Evolutionary conservation across 2,329 filamentous ascomycete species (phyloP), one percentile per base, ranked within the genome.

Genomic region (Erysiphe neolycopersici): DNA sequence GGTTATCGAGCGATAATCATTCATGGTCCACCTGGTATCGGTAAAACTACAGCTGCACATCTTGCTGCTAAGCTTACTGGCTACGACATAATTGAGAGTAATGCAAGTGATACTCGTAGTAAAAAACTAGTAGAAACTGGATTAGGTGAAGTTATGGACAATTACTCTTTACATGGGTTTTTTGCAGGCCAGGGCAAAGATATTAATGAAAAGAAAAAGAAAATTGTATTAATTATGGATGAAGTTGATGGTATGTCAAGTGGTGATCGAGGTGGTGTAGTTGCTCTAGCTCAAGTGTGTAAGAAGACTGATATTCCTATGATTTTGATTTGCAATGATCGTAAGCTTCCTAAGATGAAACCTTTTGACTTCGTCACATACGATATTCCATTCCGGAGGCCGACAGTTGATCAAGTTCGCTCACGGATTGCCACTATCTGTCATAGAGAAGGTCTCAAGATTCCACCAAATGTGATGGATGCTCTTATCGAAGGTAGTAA

Each of bases 201-300:
- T 45, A 75, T 93, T 3, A 79, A 94, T 38, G 61, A 65, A 4
- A 67, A 67, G 14, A 95, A 89, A 64, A 92, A 91, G 64, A 94
- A 94, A 52, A 74, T 95, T 31, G 82, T 94, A 5, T 64, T 98
- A 41, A 83, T 98, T 61, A 95, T 98, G 89, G 89, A 98, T 53
- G 89, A 98, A 61, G 89, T 98, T 4, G 89, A 98, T 54, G 89
- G 89, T 43, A 95, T 98, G 89, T 95, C 87, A 47, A 85, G 83
- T 32, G 89, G 89, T 56, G 89, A 98, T 57, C 77, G 89, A 47
- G 89, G 89, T 50, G 89, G 89, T 59, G 89, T 98, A 41, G 89
- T 85, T 42, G 89, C 89, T 29, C 67, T 98, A 45, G 87, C 89
- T 45, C 83, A 89, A 46, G 79, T 93, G 44, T 94, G 87, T 67